Percentiles rank a stretch among this genome's conserved stretches.
Evolutionary conservation across 83 land plant species (phyloP).

Genomic region (Picea abies): DNA sequence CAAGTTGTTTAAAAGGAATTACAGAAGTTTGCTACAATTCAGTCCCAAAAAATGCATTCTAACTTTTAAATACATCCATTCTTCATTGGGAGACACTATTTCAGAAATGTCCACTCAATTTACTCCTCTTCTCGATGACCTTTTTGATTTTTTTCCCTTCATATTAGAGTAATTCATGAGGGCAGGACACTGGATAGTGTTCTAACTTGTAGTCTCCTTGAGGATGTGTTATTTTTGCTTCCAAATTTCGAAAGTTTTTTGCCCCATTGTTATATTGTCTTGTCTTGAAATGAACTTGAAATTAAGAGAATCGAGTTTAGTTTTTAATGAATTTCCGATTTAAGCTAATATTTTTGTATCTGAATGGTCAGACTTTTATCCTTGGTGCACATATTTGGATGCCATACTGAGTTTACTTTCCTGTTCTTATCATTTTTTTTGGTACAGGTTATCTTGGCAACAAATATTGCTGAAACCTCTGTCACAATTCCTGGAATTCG

Average conservation of each 20-base stretch:
- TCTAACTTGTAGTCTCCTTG: not conserved
- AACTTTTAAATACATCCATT: too few relatives aligned
- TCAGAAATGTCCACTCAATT: too few relatives aligned
- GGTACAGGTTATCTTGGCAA: slow-evolving; percentile 86
- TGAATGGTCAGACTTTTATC: too few relatives aligned
- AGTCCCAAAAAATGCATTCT: too few relatives aligned
- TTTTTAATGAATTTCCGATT: not conserved
- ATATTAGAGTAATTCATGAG: too few relatives aligned
- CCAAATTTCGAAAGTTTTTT: not conserved
- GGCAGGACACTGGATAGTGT: too few relatives aligned
- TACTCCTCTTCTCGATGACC: too few relatives aligned
- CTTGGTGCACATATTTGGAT: not conserved
- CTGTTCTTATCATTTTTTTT: slow-evolving; percentile 1
- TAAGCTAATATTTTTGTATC: not conserved
- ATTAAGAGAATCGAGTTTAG: not conserved
- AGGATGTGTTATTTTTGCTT: slow-evolving; percentile 2
- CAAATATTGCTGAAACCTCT: slow-evolving; percentile 99
- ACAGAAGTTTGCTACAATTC: too few relatives aligned
- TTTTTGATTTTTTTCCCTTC: too few relatives aligned
- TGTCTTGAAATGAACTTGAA: not conserved
- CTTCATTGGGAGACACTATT: too few relatives aligned
- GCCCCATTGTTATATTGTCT: not conserved
- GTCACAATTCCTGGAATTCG: slow-evolving; percentile 97
- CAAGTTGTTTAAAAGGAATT: too few relatives aligned
- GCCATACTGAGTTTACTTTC: not conserved